Percentiles rank a stretch among this genome's conserved stretches.
These are phyloP conservation scores for Hydrangea macrophylla DNA, from an alignment of 148 eudicot genomes.

Conservation along the genomic window DNA sequence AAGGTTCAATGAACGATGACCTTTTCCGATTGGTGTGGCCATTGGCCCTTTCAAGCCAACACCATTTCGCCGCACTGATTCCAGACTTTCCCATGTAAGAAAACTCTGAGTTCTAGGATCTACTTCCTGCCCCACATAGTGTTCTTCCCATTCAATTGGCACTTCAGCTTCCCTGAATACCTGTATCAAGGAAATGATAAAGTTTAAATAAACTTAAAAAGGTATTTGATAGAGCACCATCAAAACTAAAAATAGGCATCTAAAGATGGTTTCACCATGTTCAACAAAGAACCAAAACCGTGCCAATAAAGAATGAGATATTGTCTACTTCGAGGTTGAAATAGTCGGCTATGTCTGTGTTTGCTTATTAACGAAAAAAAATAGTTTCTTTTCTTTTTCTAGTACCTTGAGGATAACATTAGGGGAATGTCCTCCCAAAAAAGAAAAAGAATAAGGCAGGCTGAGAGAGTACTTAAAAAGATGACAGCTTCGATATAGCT, in stretches of 20 bases:
- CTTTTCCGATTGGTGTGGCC: conserved; percentile 99
- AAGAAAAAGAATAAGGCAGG: no score
- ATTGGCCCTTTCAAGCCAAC: conserved; percentile 96
- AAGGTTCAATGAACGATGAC: conserved; percentile 96
- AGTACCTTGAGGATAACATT: no score
- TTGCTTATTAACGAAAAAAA: no score
- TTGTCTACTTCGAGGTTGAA: no score
- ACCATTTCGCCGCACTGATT: conserved; percentile 75
- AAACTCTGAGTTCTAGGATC: conserved; percentile 96
- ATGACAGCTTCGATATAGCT: no score
- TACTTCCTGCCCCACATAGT: conserved; percentile 77
- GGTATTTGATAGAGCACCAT: not conserved
- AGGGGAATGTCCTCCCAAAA: no score
- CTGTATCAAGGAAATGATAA: conserved; percentile 32
- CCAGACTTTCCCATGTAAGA: conserved; percentile 94
- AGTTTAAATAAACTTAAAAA: not conserved
- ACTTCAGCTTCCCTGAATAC: conserved; percentile 70
- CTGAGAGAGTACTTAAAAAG: no score
- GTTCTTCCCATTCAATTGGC: conserved; percentile 98
- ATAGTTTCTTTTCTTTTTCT: no score
- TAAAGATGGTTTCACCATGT: no score
- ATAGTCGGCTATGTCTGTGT: no score
- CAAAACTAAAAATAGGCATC: not conserved
- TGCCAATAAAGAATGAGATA: no score
- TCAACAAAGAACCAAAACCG: no score